Evolutionary conservation across 176 grass and related monocot species (phyloP).

Genomic region (Oryza punctata): DNA sequence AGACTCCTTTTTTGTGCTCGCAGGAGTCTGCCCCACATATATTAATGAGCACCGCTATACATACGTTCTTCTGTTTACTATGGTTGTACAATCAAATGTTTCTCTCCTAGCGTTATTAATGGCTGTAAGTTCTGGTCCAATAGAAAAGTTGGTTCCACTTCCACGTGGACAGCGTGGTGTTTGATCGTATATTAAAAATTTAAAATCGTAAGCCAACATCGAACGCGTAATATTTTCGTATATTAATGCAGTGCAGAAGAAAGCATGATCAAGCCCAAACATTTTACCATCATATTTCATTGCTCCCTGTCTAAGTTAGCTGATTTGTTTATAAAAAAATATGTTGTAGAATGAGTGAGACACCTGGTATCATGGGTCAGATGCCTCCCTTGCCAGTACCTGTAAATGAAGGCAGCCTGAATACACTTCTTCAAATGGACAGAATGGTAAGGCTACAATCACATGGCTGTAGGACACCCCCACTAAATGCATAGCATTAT

Average conservation of each 20-base stretch:
- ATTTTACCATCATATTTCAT: background rate
- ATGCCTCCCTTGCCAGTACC: constrained; percentile 66
- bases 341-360: constrained; percentile 59
- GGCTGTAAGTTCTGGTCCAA: no score
- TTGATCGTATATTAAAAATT: no score
- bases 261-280: background rate
- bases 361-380: constrained; percentile 60
- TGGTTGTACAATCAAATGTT: no score
- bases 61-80: no score
- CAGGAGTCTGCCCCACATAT: background rate
- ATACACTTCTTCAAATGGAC: constrained; percentile 56
- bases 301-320: background rate
- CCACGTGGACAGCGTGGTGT: no score
- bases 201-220: no score
- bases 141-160: no score
- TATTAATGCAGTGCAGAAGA: background rate
- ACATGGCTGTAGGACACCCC: background rate
- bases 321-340: constrained; percentile 17
- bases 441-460: constrained; percentile 54
- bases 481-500: background rate
- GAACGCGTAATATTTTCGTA: no score
- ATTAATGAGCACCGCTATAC: no score
- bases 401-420: constrained; percentile 60
- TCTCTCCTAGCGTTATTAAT: no score
- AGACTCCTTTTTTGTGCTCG: background rate